Percentiles rank a stretch among this genome's conserved stretches.
phyloP scores from a whole-genome alignment of 306 rosid species.

The Cucumis melo region DNA sequence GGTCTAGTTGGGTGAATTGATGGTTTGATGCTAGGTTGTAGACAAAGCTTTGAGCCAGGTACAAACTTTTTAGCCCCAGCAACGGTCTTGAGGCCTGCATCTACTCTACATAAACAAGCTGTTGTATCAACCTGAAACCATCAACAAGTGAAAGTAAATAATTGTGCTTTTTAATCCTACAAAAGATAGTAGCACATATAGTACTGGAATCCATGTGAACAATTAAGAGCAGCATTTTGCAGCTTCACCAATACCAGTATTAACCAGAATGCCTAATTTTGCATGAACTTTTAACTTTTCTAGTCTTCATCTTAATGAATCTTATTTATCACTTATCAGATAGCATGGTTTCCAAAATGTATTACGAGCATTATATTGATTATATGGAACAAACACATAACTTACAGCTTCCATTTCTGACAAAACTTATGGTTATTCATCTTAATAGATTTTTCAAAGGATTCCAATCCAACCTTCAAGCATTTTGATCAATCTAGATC shows the following conservation, averaged over 20 bases:
- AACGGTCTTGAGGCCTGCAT: conserved; percentile 84
- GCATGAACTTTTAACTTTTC: neutral
- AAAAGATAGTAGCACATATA: neutral
- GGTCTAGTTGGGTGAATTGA: conserved; percentile 51
- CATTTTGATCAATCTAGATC: neutral
- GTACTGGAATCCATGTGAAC: neutral
- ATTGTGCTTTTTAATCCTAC: neutral
- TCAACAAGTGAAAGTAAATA: neutral
- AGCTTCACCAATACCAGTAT: neutral
- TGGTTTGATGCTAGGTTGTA: conserved; percentile 92
- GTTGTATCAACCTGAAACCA: conserved; percentile 82
- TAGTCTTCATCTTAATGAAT: neutral
- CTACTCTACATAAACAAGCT: conserved; percentile 96
- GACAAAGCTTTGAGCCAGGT: conserved; percentile 87
- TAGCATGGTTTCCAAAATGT: neutral
- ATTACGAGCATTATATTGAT: neutral
- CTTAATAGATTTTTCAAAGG: neutral
- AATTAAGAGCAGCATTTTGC: neutral
- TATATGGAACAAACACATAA: neutral
- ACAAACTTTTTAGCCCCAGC: conserved; percentile 94
- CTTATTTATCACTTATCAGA: neutral
- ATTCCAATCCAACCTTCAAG: neutral
- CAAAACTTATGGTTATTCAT: neutral
- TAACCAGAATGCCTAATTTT: neutral
- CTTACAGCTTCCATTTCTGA: neutral